Conservation (phyloP, 495 filamentous ascomycete genomes). For the Xylaria palmicola region DNA sequence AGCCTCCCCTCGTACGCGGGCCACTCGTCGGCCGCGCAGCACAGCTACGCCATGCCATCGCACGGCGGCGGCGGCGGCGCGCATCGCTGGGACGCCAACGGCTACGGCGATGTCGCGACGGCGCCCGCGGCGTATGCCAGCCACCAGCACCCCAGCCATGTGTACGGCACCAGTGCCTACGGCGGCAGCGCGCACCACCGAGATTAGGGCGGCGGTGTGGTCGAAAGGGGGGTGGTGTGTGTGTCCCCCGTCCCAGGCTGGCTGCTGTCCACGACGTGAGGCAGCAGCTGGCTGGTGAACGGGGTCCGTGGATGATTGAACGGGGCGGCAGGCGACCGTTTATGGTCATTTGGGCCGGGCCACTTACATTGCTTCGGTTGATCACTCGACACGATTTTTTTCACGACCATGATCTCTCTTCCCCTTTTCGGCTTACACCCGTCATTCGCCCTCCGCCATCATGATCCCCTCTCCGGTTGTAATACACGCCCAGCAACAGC, state of each 20-base stretch:
- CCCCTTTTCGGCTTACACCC: no score
- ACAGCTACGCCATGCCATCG: slow-evolving; percentile 26
- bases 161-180: slow-evolving; percentile 42
- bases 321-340: no score
- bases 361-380: no score
- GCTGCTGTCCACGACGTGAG: no score
- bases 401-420: not conserved
- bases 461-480: no score
- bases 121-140: slow-evolving; percentile 35
- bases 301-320: no score
- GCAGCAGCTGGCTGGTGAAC: no score
- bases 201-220: not conserved
- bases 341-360: no score
- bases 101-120: slow-evolving; percentile 42
- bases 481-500: no score
- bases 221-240: not conserved
- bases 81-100: slow-evolving; percentile 30
- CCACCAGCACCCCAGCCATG: slow-evolving; percentile 36
- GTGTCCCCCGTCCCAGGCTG: no score
- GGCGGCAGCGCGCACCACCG: slow-evolving; percentile 39
- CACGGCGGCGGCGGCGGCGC: not conserved
- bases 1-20: slow-evolving; percentile 27
- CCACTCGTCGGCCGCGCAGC: slow-evolving; percentile 25
- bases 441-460: no score
- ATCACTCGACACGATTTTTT: no score